Evolutionary conservation across 1,139 yeast genomes (phyloP).

Genomic region (Kurtzmaniella quercitrusa): DNA sequence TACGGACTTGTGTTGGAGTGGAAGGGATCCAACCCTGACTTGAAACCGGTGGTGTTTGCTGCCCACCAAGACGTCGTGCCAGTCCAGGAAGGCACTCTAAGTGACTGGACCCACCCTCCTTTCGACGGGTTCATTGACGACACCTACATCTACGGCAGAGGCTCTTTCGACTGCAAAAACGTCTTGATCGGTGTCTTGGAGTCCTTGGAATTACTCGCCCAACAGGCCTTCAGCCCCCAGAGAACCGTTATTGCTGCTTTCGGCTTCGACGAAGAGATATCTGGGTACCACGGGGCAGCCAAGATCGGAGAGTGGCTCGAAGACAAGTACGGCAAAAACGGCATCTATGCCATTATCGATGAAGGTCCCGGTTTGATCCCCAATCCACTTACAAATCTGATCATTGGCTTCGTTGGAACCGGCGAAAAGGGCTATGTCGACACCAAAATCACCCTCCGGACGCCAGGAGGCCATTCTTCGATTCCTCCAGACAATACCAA

Average conservation of each 20-base stretch:
- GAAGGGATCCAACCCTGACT: constrained; percentile 14
- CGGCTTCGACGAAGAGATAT: constrained; percentile 73
- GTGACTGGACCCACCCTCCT: constrained; percentile 19
- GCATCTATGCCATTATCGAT: constrained; percentile 56
- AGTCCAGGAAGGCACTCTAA: constrained; percentile 15
- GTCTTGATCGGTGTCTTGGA: constrained; percentile 54
- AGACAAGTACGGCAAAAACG: constrained; percentile 50
- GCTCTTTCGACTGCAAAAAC: constrained; percentile 61
- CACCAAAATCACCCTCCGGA: constrained; percentile 39
- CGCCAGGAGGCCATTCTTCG: constrained; percentile 73
- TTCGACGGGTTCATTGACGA: constrained; percentile 12
- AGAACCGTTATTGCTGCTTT: constrained; percentile 57
- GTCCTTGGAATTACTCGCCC: constrained; percentile 44
- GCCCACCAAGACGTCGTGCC: constrained; percentile 23
- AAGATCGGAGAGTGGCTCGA: constrained; percentile 37
- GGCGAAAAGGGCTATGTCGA: constrained; percentile 68
- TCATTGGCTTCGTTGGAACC: constrained; percentile 33
- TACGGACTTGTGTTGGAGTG: constrained; percentile 18
- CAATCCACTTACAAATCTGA: constrained; percentile 21
- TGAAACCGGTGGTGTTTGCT: constrained; percentile 18
- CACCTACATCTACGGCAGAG: constrained; percentile 57
- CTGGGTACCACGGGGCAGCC: constrained; percentile 55
- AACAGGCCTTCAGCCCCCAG: constrained; percentile 44
- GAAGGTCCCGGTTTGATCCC: constrained; percentile 47
- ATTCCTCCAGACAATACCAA: constrained; percentile 70